Percentiles rank a stretch among this genome's conserved stretches.
These are phyloP conservation scores for Talaromyces funiculosus DNA, from an alignment of 2,329 filamentous ascomycete genomes.

Conservation along the genomic window DNA sequence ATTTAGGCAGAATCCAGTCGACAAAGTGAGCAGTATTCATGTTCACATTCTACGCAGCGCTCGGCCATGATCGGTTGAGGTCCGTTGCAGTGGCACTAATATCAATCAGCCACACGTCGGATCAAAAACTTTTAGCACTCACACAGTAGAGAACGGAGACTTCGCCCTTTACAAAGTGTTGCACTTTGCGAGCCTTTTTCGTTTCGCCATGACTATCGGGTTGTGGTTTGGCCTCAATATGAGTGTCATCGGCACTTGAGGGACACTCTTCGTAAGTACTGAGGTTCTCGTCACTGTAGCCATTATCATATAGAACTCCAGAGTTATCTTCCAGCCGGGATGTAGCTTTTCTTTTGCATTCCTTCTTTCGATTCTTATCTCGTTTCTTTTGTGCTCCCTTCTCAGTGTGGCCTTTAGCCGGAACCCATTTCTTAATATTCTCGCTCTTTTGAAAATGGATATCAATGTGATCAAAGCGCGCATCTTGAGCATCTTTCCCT, in stretches of 20 bases:
- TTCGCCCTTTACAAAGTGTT: not conserved
- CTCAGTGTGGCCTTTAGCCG: conserved; percentile 21
- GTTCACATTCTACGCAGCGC: not conserved
- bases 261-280: not conserved
- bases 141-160: not conserved
- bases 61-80: not conserved
- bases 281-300: not conserved
- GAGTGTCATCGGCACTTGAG: not conserved
- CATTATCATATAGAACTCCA: not conserved
- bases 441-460: conserved; percentile 41
- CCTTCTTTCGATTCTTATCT: conserved; percentile 10
- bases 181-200: not conserved
- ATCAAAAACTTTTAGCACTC: not conserved
- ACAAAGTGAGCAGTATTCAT: not conserved
- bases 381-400: conserved; percentile 18
- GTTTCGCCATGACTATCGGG: not conserved
- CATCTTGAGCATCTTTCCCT: conserved; percentile 54
- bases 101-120: not conserved
- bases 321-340: not conserved
- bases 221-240: not conserved
- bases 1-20: no score
- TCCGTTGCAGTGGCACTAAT: not conserved
- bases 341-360: conserved; percentile 1
- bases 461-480: conserved; percentile 70
- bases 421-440: conserved; percentile 30